Percentiles rank a stretch among this genome's conserved stretches.
Conservation (phyloP, 306 rosid genomes). For the Morella rubra region DNA sequence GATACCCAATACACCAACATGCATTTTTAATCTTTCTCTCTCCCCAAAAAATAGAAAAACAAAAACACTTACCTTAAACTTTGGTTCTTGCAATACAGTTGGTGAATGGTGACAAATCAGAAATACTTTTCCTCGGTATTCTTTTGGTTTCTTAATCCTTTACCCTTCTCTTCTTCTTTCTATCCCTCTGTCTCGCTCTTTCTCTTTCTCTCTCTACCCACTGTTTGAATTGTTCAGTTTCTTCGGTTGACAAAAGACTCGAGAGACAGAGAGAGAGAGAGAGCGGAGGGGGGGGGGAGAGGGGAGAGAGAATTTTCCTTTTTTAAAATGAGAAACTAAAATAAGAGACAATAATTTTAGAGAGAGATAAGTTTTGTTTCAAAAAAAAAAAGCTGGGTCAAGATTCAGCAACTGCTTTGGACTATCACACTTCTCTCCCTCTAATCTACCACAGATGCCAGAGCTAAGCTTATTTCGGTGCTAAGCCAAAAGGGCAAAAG, state of each 20-base stretch:
- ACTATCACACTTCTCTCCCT: background rate
- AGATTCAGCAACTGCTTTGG: background rate
- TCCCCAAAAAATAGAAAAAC: constrained; percentile 13
- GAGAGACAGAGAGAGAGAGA: background rate
- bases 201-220: constrained; percentile 1
- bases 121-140: constrained; percentile 26
- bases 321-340: constrained; percentile 23
- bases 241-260: constrained; percentile 50
- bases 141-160: constrained; percentile 4
- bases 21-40: constrained; percentile 29
- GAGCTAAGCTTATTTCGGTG: no score
- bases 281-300: background rate
- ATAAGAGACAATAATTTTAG: background rate
- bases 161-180: constrained; percentile 10
- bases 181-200: background rate
- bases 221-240: constrained; percentile 23
- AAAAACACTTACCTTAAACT: constrained; percentile 40
- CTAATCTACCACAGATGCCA: background rate
- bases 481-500: background rate
- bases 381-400: background rate
- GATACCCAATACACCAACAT: constrained; percentile 33
- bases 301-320: constrained; percentile 14
- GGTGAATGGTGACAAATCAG: constrained; percentile 31
- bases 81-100: constrained; percentile 24
- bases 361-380: background rate